phyloP scores from a whole-genome alignment of 805 yeast species.

The Lipomyces kockii region DNA sequence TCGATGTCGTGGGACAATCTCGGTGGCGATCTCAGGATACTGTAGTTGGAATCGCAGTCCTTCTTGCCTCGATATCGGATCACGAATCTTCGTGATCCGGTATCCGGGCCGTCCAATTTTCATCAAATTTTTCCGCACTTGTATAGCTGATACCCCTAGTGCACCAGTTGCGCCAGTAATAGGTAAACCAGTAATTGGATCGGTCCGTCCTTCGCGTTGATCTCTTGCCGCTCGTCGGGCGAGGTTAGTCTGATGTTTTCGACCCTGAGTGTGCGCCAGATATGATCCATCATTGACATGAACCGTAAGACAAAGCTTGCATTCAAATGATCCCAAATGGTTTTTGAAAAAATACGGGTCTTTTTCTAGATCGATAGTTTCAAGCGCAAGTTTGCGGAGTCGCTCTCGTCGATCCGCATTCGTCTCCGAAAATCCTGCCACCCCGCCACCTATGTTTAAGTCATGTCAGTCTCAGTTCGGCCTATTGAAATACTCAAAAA shows the following conservation, averaged over 20 bases:
- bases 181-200: conserved; percentile 23
- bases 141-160: conserved; percentile 46
- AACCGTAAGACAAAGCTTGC: conserved; percentile 79
- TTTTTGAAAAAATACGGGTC: conserved; percentile 87
- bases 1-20: conserved; percentile 65
- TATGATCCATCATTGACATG: conserved; percentile 83
- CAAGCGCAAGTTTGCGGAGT: conserved; percentile 61
- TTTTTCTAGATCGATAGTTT: conserved; percentile 50
- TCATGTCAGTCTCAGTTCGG: not conserved
- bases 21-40: conserved; percentile 54
- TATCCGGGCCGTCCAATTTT: conserved; percentile 78
- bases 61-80: conserved; percentile 57
- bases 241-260: conserved; percentile 76
- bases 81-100: conserved; percentile 69
- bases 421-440: conserved; percentile 73
- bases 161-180: conserved; percentile 23
- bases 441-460: conserved; percentile 64
- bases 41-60: conserved; percentile 72
- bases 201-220: conserved; percentile 37
- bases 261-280: conserved; percentile 81
- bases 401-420: conserved; percentile 72
- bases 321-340: conserved; percentile 82
- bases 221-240: conserved; percentile 56
- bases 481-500: not conserved
- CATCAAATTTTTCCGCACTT: conserved; percentile 53